A percentile compares a stretch with the other conserved stretches of the same genome.
phyloP scores from a whole-genome alignment of 1,139 yeast species.

The Hansenula sp. region DNA sequence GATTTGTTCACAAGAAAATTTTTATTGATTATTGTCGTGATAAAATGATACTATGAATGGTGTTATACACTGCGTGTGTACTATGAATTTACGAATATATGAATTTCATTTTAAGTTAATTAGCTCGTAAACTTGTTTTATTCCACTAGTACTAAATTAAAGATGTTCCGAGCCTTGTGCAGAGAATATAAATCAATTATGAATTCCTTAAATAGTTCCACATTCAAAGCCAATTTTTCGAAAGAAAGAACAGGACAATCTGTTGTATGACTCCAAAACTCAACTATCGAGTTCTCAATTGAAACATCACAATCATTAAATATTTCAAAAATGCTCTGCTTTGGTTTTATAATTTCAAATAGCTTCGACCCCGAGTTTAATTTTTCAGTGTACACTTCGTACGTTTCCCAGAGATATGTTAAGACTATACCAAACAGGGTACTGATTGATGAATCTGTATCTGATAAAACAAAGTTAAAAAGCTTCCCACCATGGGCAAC shows the following conservation, averaged over 20 bases:
- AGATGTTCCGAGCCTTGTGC: background rate
- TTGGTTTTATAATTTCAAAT: background rate
- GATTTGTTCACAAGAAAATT: conserved; percentile 52
- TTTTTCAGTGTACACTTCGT: background rate
- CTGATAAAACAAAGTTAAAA: conserved; percentile 1
- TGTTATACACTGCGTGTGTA: too few species aligned
- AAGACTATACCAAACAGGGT: background rate
- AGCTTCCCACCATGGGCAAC: conserved; percentile 1
- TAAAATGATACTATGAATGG: conserved; percentile 3
- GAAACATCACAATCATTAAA: background rate
- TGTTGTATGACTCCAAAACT: background rate
- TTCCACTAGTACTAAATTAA: too few species aligned
- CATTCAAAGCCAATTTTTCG: background rate
- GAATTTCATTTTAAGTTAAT: background rate
- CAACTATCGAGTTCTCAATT: background rate
- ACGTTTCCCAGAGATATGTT: background rate
- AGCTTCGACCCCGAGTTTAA: background rate
- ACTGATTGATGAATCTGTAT: background rate
- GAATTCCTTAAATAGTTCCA: conserved; percentile 1
- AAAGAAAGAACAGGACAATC: background rate
- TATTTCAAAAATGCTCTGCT: background rate
- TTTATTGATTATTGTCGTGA: conserved; percentile 42
- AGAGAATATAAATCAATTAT: background rate
- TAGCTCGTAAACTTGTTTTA: too few species aligned
- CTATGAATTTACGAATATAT: background rate